Conservation (phyloP, 768 basidiomycete species). For the Podaxis sp. region DNA sequence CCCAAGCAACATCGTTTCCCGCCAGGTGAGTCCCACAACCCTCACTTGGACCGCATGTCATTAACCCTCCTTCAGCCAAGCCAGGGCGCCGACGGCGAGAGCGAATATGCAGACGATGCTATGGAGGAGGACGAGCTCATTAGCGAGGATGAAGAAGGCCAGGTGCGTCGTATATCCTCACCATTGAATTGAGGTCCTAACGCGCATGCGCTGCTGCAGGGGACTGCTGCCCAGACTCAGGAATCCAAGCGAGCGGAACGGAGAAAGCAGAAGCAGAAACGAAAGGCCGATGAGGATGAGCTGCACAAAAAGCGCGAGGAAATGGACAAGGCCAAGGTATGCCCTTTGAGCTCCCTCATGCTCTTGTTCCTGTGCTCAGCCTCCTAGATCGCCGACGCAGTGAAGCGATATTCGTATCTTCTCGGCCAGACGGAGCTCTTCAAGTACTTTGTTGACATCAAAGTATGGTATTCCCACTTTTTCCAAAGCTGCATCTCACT, state of each 20-base stretch:
- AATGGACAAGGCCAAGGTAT: constrained; percentile 87
- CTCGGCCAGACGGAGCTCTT: constrained; percentile 97
- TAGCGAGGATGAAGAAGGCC: constrained; percentile 48
- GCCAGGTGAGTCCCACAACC: constrained; percentile 56
- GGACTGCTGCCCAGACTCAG: constrained; percentile 27
- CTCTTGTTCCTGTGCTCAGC: constrained; percentile 8
- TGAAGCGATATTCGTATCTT: constrained; percentile 97
- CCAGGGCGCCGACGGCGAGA: constrained; percentile 72
- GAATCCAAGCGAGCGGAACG: constrained; percentile 33
- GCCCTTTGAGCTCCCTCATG: neutral
- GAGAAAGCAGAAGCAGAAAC: constrained; percentile 43
- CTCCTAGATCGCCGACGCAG: constrained; percentile 80
- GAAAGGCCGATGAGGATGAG: constrained; percentile 71
- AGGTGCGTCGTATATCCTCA: constrained; percentile 26
- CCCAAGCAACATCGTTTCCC: constrained; percentile 87
- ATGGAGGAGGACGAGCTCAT: constrained; percentile 64
- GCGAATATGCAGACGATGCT: constrained; percentile 64
- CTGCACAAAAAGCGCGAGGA: constrained; percentile 71
- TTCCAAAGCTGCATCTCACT: neutral
- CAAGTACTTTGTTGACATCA: constrained; percentile 97
- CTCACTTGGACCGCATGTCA: constrained; percentile 1
- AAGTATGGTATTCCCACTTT: constrained; percentile 46
- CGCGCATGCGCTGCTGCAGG: constrained; percentile 15
- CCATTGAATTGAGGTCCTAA: neutral
- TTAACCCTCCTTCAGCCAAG: constrained; percentile 41